phyloP scores from a whole-genome alignment of 768 basidiomycete species.

The Auricularia sp. region DNA sequence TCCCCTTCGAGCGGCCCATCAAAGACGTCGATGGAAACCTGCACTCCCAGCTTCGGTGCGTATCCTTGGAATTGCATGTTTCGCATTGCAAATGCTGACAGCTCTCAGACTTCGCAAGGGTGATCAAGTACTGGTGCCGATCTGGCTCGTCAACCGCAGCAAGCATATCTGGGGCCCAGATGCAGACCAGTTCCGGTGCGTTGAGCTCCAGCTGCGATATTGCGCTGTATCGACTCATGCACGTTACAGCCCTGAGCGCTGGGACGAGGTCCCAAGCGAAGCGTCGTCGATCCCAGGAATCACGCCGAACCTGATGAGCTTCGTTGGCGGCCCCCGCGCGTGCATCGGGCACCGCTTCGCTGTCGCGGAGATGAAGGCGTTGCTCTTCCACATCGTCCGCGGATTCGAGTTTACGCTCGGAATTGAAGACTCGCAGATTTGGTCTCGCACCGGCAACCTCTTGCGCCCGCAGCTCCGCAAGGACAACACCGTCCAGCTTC shows the following conservation, averaged over 20 bases:
- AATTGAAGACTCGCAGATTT: not conserved
- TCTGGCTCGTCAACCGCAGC: slow-evolving; percentile 19
- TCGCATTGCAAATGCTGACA: not conserved
- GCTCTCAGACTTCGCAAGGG: slow-evolving; percentile 7
- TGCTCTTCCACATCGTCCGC: slow-evolving; percentile 5
- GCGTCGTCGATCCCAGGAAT: slow-evolving; percentile 4
- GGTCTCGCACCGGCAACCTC: not conserved
- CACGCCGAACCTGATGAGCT: not conserved
- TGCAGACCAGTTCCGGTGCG: slow-evolving; percentile 23
- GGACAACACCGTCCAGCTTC: not conserved
- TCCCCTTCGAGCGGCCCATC: slow-evolving; percentile 37
- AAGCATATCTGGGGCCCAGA: slow-evolving; percentile 25
- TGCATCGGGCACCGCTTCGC: slow-evolving; percentile 8
- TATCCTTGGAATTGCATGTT: slow-evolving; percentile 5
- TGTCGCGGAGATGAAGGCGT: slow-evolving; percentile 3
- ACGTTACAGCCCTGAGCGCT: slow-evolving; percentile 6
- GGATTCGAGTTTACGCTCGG: slow-evolving; percentile 5
- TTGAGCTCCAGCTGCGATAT: not conserved
- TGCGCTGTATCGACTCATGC: not conserved
- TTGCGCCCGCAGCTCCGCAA: not conserved
- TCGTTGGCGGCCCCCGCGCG: slow-evolving; percentile 6
- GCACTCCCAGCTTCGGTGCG: slow-evolving; percentile 7
- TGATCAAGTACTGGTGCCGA: slow-evolving; percentile 19
- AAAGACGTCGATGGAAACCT: slow-evolving; percentile 14
- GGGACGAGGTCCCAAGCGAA: not conserved